Conservation (phyloP, 2,329 filamentous ascomycete species). For the Didymosphaeria variabile region DNA sequence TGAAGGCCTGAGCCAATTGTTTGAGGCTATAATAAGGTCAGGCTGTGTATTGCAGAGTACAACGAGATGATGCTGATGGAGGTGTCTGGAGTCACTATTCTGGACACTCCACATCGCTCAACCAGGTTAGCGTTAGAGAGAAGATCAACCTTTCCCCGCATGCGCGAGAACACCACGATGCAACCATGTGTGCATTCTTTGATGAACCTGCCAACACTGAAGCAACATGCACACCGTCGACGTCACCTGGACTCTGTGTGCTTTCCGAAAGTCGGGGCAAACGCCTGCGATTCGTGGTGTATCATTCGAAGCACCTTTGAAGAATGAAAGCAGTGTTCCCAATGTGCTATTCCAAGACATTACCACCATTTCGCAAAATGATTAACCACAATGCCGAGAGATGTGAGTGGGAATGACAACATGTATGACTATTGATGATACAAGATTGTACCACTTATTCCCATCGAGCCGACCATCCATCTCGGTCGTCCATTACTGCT, state of each 20-base stretch:
- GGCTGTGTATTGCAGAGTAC: background rate
- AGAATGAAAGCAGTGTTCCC: background rate
- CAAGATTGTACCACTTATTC: background rate
- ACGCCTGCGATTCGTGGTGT: background rate
- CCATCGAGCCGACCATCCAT: background rate
- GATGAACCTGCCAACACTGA: background rate
- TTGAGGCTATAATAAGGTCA: background rate
- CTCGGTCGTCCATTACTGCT: no score
- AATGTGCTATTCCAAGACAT: background rate
- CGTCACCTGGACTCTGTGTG: background rate
- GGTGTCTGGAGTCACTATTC: background rate
- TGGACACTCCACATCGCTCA: background rate
- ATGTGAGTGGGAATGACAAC: background rate
- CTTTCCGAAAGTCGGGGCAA: background rate
- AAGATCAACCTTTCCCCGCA: constrained; percentile 8
- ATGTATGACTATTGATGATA: background rate
- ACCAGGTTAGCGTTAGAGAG: background rate
- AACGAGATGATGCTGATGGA: no score
- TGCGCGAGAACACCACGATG: constrained; percentile 1
- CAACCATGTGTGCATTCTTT: background rate
- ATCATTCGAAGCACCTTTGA: background rate
- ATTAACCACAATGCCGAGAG: no score
- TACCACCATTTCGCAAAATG: background rate
- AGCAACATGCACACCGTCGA: background rate
- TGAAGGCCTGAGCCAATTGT: background rate